Conservation (phyloP, 192 early-diverging fungal species). For the Entomortierella parvispora region DNA sequence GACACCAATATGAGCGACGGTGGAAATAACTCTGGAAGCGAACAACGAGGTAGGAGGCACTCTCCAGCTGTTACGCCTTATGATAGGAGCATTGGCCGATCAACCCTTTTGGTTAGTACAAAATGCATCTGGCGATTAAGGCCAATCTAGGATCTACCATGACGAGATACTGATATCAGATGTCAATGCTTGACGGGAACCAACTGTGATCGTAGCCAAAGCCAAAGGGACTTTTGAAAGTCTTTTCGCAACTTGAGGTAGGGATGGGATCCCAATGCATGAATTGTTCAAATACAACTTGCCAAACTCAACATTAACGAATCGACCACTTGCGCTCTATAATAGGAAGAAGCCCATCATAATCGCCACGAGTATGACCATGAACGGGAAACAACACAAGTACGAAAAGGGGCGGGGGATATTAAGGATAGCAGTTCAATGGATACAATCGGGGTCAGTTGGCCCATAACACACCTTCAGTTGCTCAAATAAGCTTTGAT, state of each 20-base stretch:
- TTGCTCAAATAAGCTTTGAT: background rate
- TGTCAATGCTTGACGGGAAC: too few relatives aligned
- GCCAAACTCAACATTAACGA: background rate
- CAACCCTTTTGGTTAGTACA: constrained; percentile 33
- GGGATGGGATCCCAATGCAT: background rate
- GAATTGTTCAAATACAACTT: background rate
- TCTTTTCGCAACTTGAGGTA: constrained; percentile 48
- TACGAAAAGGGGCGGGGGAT: constrained; percentile 22
- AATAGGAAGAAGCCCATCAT: constrained; percentile 44
- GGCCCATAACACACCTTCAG: background rate
- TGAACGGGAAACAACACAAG: constrained; percentile 49
- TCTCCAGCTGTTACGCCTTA: constrained; percentile 44
- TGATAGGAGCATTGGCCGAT: constrained; percentile 42
- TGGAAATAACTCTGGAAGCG: constrained; percentile 47
- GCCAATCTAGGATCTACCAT: too few relatives aligned
- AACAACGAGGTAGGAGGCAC: constrained; percentile 40
- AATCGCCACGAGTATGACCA: constrained; percentile 48
- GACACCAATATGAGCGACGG: constrained; percentile 50
- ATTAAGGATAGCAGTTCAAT: constrained; percentile 11
- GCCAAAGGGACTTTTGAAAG: constrained; percentile 46
- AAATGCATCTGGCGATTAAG: too few relatives aligned
- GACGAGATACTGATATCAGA: background rate
- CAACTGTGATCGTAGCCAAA: constrained; percentile 35
- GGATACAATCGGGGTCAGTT: constrained; percentile 40
- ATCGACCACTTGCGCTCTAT: background rate